A percentile compares a stretch with the other conserved stretches of the same genome.
Evolutionary conservation across 2,329 filamentous ascomycete genomes (phyloP).

Genomic region (Aspergillus candidus): DNA sequence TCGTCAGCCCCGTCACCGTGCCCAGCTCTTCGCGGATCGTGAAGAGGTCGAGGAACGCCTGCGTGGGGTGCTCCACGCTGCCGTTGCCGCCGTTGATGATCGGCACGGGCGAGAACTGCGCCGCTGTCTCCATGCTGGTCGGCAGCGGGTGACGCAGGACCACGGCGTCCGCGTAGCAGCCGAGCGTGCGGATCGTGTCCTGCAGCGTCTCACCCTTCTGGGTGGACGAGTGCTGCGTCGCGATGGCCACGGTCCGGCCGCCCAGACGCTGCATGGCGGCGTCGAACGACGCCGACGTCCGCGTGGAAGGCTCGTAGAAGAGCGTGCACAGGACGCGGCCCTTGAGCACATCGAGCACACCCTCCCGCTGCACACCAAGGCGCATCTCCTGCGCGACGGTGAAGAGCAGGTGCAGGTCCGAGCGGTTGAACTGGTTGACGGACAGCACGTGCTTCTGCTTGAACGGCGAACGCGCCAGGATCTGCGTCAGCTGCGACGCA

Average conservation of each 20-base stretch:
- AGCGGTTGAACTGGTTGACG: slow-evolving; percentile 80
- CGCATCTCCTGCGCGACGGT: slow-evolving; percentile 98
- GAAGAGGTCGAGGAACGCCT: slow-evolving; percentile 95
- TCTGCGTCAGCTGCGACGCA: slow-evolving; percentile 56
- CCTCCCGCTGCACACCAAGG: slow-evolving; percentile 84
- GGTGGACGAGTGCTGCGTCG: slow-evolving; percentile 78
- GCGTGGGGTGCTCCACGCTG: slow-evolving; percentile 90
- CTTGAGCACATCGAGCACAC: slow-evolving; percentile 78
- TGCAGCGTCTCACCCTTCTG: slow-evolving; percentile 92
- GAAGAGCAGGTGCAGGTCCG: slow-evolving; percentile 88
- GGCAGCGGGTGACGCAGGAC: slow-evolving; percentile 92
- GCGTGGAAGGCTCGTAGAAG: slow-evolving; percentile 96
- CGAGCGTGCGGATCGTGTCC: slow-evolving; percentile 88
- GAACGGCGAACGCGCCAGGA: slow-evolving; percentile 77
- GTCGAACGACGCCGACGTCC: slow-evolving; percentile 93
- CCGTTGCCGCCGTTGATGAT: slow-evolving; percentile 98
- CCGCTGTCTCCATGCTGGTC: slow-evolving; percentile 70
- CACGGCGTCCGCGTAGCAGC: slow-evolving; percentile 89
- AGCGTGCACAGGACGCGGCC: slow-evolving; percentile 83
- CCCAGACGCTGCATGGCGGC: slow-evolving; percentile 97
- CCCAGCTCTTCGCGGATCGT: slow-evolving; percentile 97
- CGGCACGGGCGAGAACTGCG: slow-evolving; percentile 81
- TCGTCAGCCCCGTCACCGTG: slow-evolving; percentile 88
- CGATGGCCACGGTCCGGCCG: slow-evolving; percentile 74
- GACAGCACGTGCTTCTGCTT: slow-evolving; percentile 86